A percentile compares a stretch with the other conserved stretches of the same genome.
Conservation (phyloP, 164 flowering plant species). For the Chimonanthus salicifolius region DNA sequence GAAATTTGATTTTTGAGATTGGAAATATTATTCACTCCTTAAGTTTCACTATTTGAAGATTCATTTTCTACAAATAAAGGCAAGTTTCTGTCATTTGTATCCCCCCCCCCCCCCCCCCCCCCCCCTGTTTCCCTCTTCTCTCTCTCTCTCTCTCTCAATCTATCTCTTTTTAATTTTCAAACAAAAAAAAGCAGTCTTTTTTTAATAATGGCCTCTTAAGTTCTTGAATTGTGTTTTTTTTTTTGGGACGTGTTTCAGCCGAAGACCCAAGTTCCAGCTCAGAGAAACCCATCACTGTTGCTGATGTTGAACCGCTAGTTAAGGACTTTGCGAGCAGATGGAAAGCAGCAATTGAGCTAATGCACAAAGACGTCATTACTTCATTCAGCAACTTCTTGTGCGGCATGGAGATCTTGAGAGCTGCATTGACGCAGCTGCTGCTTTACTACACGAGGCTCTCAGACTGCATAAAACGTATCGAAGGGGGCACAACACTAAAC, state of each 20-base stretch:
- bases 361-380: conserved; percentile 98
- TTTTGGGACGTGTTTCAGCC: conserved; percentile 36
- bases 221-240: conserved; percentile 1
- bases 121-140: too few relatives aligned
- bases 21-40: too few relatives aligned
- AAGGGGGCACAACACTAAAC: conserved; percentile 75
- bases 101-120: too few relatives aligned
- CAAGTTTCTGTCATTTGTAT: too few relatives aligned
- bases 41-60: too few relatives aligned
- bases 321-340: conserved; percentile 93
- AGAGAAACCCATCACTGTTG: conserved; percentile 57
- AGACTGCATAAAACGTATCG: conserved; percentile 73
- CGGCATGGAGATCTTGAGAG: conserved; percentile 96
- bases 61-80: too few relatives aligned
- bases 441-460: conserved; percentile 94
- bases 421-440: conserved; percentile 88
- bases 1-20: too few relatives aligned
- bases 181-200: not conserved
- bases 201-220: not conserved
- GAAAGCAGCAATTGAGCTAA: conserved; percentile 91
- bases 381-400: conserved; percentile 96
- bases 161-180: too few relatives aligned
- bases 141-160: too few relatives aligned
- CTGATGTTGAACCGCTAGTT: conserved; percentile 88
- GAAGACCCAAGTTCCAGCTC: conserved; percentile 62